Evolutionary conservation across 129 eudicot species (phyloP).

Genomic region (Pseudognaphalium luteoalbum): DNA sequence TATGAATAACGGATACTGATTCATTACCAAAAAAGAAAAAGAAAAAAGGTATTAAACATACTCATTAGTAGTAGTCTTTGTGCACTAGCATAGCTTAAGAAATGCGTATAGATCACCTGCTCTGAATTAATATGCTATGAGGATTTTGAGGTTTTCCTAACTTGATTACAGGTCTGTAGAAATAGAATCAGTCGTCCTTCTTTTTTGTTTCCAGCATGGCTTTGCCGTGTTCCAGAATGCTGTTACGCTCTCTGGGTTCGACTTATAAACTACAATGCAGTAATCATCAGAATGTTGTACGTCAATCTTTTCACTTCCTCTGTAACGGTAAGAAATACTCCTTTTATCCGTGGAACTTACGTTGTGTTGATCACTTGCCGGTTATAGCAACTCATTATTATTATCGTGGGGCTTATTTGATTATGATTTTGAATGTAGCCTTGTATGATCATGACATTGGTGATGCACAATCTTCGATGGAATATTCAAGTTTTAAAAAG

Average conservation of each 20-base stretch:
- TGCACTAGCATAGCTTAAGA: not conserved
- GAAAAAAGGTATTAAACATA: too few relatives aligned
- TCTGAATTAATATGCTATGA: not conserved
- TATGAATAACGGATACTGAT: not conserved
- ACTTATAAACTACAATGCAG: slow-evolving; percentile 22
- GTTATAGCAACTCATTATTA: not conserved
- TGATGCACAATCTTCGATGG: slow-evolving; percentile 17
- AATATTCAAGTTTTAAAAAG: slow-evolving; percentile 22
- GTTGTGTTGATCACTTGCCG: not conserved
- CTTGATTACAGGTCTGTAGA: slow-evolving; percentile 15
- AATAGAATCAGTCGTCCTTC: not conserved
- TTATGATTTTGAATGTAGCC: slow-evolving; percentile 12
- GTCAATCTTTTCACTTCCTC: slow-evolving; percentile 28
- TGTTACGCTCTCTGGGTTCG: slow-evolving; percentile 17
- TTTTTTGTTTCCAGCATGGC: slow-evolving; percentile 29
- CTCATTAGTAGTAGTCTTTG: not conserved
- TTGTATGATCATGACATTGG: slow-evolving; percentile 24
- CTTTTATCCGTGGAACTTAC: not conserved
- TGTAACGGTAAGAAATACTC: slow-evolving; percentile 17
- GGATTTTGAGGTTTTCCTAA: not conserved
- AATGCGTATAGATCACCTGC: not conserved
- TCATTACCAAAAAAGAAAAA: too few relatives aligned
- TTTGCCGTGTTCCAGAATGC: slow-evolving; percentile 30
- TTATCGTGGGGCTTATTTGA: slow-evolving; percentile 1
- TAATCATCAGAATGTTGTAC: slow-evolving; percentile 17